Percentiles rank a stretch among this genome's conserved stretches.
Conservation (phyloP, 2,329 filamentous ascomycete genomes). For the Arthrobotrys entomopaga region DNA sequence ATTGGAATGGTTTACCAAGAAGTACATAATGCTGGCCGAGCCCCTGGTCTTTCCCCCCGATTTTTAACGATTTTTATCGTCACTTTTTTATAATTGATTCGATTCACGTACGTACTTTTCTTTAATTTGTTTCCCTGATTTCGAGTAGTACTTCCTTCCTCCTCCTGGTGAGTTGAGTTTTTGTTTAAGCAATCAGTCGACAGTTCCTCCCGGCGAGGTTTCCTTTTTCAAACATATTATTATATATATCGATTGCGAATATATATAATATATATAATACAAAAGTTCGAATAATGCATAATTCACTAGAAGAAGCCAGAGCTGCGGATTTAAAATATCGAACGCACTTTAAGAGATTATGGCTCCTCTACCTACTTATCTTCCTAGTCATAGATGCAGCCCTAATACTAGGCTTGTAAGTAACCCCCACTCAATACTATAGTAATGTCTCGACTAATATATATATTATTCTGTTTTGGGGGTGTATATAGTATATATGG, state of each 20-base stretch:
- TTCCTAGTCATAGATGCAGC: conserved; percentile 67
- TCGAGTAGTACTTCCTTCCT: not conserved
- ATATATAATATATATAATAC: too few relatives aligned
- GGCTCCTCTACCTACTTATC: conserved; percentile 71
- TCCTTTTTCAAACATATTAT: not conserved
- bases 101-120: not conserved
- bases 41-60: not conserved
- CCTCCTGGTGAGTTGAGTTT: conserved; percentile 25
- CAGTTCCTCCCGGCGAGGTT: conserved; percentile 24
- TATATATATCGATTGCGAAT: not conserved
- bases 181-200: not conserved
- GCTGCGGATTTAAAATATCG: conserved; percentile 58
- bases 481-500: conserved; percentile 67
- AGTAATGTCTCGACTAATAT: not conserved
- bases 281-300: conserved; percentile 18
- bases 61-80: not conserved
- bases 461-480: not conserved
- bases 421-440: conserved; percentile 55
- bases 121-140: not conserved
- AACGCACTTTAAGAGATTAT: conserved; percentile 68
- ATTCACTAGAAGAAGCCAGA: conserved; percentile 12
- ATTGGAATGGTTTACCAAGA: not conserved
- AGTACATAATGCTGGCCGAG: conserved; percentile 9
- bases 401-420: conserved; percentile 71
- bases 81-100: not conserved